Conservation (phyloP, 106 monocot genomes). For the Triglochin maritima region DNA sequence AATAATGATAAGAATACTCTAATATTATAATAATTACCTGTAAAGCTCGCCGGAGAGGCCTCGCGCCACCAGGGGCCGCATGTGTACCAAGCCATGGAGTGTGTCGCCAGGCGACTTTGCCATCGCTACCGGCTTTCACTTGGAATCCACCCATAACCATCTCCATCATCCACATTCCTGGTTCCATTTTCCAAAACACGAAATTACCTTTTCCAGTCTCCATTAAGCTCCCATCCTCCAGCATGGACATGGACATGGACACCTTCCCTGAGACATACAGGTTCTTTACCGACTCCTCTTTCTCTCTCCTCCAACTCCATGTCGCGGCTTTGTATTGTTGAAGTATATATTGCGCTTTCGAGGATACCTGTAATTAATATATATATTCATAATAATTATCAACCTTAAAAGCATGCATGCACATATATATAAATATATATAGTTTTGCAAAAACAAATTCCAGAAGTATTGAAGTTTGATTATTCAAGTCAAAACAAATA, state of each 20-base stretch:
- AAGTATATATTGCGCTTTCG: constrained; percentile 68
- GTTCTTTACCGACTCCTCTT: constrained; percentile 28
- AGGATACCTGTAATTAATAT: constrained; percentile 35
- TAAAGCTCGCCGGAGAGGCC: constrained; percentile 68
- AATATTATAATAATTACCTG: constrained; percentile 40
- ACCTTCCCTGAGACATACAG: constrained; percentile 54
- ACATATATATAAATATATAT: too few relatives aligned
- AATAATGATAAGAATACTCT: neutral
- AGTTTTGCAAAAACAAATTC: too few relatives aligned
- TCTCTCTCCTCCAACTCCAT: constrained; percentile 34
- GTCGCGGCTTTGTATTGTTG: constrained; percentile 66
- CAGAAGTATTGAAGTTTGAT: too few relatives aligned
- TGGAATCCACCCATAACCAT: constrained; percentile 42
- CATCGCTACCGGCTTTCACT: constrained; percentile 62
- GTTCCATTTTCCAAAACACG: constrained; percentile 74
- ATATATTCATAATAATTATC: neutral
- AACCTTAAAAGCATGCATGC: neutral
- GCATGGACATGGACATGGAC: constrained; percentile 37
- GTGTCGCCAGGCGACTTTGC: constrained; percentile 60
- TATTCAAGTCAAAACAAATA: too few relatives aligned
- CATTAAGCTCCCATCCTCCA: constrained; percentile 21
- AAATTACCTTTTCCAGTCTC: constrained; percentile 16
- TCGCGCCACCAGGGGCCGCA: constrained; percentile 50
- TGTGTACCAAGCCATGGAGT: constrained; percentile 79
- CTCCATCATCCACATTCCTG: constrained; percentile 69